Evolutionary conservation across 352 stramenopile species (phyloP).

Genomic region (Chrysophaeum taylorii): DNA sequence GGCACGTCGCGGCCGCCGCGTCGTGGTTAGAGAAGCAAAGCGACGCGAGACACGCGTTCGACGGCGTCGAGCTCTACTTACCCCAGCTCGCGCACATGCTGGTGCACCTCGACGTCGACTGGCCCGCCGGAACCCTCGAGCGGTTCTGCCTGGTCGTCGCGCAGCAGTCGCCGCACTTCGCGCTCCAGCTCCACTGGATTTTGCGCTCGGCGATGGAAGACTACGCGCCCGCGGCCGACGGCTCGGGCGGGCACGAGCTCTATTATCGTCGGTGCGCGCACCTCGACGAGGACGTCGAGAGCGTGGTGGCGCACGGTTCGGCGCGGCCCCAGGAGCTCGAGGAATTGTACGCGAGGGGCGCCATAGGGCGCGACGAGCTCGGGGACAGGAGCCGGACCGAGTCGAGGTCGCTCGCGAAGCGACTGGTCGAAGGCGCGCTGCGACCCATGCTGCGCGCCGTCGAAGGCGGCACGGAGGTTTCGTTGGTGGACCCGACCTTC

Average conservation of each 20-base stretch:
- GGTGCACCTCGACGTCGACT: slow-evolving; percentile 69
- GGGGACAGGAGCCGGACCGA: too few relatives aligned
- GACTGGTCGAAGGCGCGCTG: slow-evolving; percentile 50
- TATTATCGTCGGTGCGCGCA: slow-evolving; percentile 66
- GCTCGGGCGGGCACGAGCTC: slow-evolving; percentile 46
- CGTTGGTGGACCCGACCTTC: not conserved
- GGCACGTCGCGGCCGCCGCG: too few relatives aligned
- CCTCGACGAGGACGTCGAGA: slow-evolving; percentile 60
- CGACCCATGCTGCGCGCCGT: slow-evolving; percentile 27
- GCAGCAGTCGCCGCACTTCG: slow-evolving; percentile 69
- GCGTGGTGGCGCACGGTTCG: slow-evolving; percentile 55
- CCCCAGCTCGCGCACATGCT: slow-evolving; percentile 77
- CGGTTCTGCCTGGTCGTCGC: slow-evolving; percentile 66
- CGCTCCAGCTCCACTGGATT: slow-evolving; percentile 72
- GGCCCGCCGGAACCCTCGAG: slow-evolving; percentile 63
- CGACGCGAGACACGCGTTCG: too few relatives aligned
- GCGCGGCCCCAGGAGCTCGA: slow-evolving; percentile 46
- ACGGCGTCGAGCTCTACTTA: slow-evolving; percentile 77
- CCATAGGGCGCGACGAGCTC: slow-evolving; percentile 53
- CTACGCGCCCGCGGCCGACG: slow-evolving; percentile 60
- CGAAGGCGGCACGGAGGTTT: not conserved
- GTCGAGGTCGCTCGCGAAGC: slow-evolving; percentile 51
- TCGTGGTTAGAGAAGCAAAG: too few relatives aligned
- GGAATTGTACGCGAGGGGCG: slow-evolving; percentile 53
- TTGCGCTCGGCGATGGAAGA: slow-evolving; percentile 68